Conservation (phyloP, 2,329 filamentous ascomycete genomes). For the Alternaria atra region DNA sequence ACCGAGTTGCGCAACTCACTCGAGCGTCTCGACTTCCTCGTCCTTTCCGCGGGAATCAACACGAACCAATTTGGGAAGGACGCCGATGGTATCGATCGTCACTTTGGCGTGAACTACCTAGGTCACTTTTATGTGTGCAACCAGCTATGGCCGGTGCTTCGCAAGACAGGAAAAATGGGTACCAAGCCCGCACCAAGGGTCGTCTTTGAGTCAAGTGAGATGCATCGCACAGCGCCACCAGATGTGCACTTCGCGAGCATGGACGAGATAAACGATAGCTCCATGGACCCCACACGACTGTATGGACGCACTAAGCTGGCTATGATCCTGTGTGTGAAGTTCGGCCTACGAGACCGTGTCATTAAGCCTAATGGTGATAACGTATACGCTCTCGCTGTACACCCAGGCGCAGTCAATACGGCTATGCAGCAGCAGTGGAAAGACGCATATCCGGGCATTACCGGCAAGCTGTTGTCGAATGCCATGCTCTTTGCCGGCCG, state of each 20-base stretch:
- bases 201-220: slow-evolving; percentile 54
- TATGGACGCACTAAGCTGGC: slow-evolving; percentile 57
- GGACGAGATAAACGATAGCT: slow-evolving; percentile 56
- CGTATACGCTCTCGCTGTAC: slow-evolving; percentile 55
- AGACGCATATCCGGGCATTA: slow-evolving; percentile 55
- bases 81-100: neutral
- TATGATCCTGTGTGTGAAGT: slow-evolving; percentile 56
- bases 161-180: neutral
- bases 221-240: slow-evolving; percentile 51
- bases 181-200: slow-evolving; percentile 50
- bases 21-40: neutral
- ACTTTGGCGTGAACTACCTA: neutral
- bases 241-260: slow-evolving; percentile 51
- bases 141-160: neutral
- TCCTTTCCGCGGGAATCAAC: neutral
- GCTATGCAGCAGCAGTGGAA: slow-evolving; percentile 59
- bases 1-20: neutral
- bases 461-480: slow-evolving; percentile 51
- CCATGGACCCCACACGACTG: slow-evolving; percentile 46
- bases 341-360: slow-evolving; percentile 53
- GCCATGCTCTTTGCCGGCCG: slow-evolving; percentile 50
- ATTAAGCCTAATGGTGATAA: slow-evolving; percentile 55
- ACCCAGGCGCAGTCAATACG: slow-evolving; percentile 55
- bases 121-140: neutral
- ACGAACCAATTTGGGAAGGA: neutral